Percentiles rank a stretch among this genome's conserved stretches.
Conservation (phyloP, 352 stramenopile genomes). For the Globisporangium cystogenes region DNA sequence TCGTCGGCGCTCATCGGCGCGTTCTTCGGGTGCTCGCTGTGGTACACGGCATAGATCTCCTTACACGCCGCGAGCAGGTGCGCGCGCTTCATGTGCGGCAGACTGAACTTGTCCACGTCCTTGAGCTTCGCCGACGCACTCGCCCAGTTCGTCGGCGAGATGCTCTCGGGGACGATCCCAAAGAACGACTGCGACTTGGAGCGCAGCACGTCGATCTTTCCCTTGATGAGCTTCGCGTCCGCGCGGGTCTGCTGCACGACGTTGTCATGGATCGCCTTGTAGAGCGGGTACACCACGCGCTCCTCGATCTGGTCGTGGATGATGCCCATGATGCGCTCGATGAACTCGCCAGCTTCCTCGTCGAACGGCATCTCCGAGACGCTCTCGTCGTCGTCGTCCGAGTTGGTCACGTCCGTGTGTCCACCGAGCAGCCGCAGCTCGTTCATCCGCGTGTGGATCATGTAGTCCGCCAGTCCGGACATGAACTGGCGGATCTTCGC, state of each 20-base stretch:
- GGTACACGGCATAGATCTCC: slow-evolving; percentile 78
- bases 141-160: slow-evolving; percentile 57
- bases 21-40: slow-evolving; percentile 61
- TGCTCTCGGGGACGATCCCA: slow-evolving; percentile 59
- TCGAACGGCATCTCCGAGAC: slow-evolving; percentile 7
- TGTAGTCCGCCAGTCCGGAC: slow-evolving; percentile 70
- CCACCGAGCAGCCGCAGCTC: slow-evolving; percentile 61
- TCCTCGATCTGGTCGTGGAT: slow-evolving; percentile 85
- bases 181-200: slow-evolving; percentile 82
- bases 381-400: slow-evolving; percentile 19
- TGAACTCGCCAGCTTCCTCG: slow-evolving; percentile 42
- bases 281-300: slow-evolving; percentile 77
- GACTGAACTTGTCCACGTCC: slow-evolving; percentile 69
- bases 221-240: slow-evolving; percentile 70
- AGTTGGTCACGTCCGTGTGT: slow-evolving; percentile 20
- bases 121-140: slow-evolving; percentile 58
- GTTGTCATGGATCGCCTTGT: slow-evolving; percentile 58
- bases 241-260: slow-evolving; percentile 48
- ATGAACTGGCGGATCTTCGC: slow-evolving; percentile 69
- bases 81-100: slow-evolving; percentile 80
- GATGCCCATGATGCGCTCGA: slow-evolving; percentile 56
- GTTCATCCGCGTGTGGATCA: slow-evolving; percentile 78
- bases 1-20: slow-evolving; percentile 82
- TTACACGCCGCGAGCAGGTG: slow-evolving; percentile 72
- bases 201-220: slow-evolving; percentile 79